Percentiles rank a stretch among this genome's conserved stretches.
phyloP scores from a whole-genome alignment of 192 early-diverging fungal species.

The Dissophora ornata region DNA sequence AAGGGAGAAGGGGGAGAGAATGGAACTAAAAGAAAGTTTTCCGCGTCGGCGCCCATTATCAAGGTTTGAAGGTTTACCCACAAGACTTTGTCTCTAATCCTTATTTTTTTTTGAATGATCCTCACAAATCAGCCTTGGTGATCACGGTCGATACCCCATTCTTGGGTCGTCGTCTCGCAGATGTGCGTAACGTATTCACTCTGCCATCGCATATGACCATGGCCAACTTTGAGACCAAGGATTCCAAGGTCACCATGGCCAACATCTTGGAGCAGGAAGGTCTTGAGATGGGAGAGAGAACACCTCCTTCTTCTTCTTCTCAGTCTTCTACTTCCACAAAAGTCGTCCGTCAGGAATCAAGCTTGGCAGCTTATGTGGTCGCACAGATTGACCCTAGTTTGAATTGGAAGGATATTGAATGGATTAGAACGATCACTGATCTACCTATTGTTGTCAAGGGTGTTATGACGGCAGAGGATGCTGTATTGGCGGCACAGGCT shows the following conservation, averaged over 20 bases:
- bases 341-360: constrained; percentile 42
- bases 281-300: too few species aligned
- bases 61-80: not conserved
- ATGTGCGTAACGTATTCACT: constrained; percentile 82
- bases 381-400: constrained; percentile 86
- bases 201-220: constrained; percentile 71
- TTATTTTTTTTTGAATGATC: not conserved
- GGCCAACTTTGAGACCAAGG: constrained; percentile 69
- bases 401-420: constrained; percentile 88
- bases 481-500: constrained; percentile 79
- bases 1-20: too few species aligned
- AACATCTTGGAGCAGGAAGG: constrained; percentile 37
- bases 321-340: too few species aligned
- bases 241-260: constrained; percentile 54
- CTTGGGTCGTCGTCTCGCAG: constrained; percentile 79
- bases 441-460: constrained; percentile 96
- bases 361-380: constrained; percentile 64
- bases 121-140: constrained; percentile 62
- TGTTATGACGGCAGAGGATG: constrained; percentile 90
- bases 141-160: constrained; percentile 88
- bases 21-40: not conserved
- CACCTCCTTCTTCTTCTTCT: too few species aligned
- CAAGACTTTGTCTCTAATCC: not conserved
- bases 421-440: constrained; percentile 86
- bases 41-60: not conserved